A percentile compares a stretch with the other conserved stretches of the same genome.
These are phyloP conservation scores for Colletotrichum ledebouriae DNA, from an alignment of 2,329 filamentous ascomycete species.

Conservation along the genomic window DNA sequence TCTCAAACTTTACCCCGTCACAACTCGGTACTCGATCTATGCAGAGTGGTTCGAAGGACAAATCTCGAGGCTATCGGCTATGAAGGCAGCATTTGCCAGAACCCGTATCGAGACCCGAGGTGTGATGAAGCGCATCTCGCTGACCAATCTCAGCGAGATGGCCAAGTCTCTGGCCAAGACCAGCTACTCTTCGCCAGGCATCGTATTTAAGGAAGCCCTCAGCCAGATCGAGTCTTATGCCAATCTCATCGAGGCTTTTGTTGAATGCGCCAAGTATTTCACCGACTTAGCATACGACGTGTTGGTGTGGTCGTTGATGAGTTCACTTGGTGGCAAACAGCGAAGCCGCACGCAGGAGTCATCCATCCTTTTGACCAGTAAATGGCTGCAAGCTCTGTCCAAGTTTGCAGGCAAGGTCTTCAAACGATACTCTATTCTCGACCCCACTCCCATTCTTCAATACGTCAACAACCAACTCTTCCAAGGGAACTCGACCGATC, in stretches of 20 bases:
- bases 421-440: slow-evolving; percentile 85
- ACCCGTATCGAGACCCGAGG: slow-evolving; percentile 85
- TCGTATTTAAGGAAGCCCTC: slow-evolving; percentile 91
- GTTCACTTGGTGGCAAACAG: slow-evolving; percentile 72
- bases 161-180: slow-evolving; percentile 91
- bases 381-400: slow-evolving; percentile 91
- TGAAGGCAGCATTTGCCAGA: slow-evolving; percentile 82
- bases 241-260: slow-evolving; percentile 94
- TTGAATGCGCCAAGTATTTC: slow-evolving; percentile 95
- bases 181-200: slow-evolving; percentile 89
- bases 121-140: slow-evolving; percentile 89
- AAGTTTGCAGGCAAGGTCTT: slow-evolving; percentile 94
- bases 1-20: slow-evolving; percentile 81
- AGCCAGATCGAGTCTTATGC: slow-evolving; percentile 93
- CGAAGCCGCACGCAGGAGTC: slow-evolving; percentile 73
- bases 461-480: slow-evolving; percentile 90
- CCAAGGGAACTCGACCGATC: slow-evolving; percentile 86
- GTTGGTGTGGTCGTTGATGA: slow-evolving; percentile 91
- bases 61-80: slow-evolving; percentile 80
- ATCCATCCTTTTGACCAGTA: slow-evolving; percentile 81
- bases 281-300: slow-evolving; percentile 94
- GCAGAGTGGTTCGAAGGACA: slow-evolving; percentile 91
- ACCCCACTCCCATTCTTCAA: slow-evolving; percentile 86
- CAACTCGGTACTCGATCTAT: slow-evolving; percentile 88
- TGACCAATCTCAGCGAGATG: slow-evolving; percentile 88